A percentile compares a stretch with the other conserved stretches of the same genome.
Evolutionary conservation across 768 basidiomycete species (phyloP).

Genomic region (Gloeostereum incarnatum): DNA sequence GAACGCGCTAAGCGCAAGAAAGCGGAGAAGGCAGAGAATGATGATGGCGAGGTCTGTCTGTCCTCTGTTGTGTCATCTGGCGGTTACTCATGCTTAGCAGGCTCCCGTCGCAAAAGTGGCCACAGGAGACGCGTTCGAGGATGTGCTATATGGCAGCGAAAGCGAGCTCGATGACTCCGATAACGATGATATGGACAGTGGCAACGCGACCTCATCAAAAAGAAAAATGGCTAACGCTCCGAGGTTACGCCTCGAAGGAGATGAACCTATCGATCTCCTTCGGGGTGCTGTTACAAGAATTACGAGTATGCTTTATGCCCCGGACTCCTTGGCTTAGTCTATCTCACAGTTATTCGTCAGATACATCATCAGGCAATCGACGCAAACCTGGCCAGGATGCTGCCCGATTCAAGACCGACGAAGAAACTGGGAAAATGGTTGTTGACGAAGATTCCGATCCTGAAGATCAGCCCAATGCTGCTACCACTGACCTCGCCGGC

Average conservation of each 20-base stretch:
- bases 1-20: constrained; percentile 89
- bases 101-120: constrained; percentile 35
- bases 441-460: constrained; percentile 51
- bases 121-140: constrained; percentile 89
- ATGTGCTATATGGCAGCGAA: constrained; percentile 94
- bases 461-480: constrained; percentile 29
- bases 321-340: neutral
- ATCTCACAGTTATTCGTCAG: constrained; percentile 17
- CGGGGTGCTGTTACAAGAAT: constrained; percentile 67
- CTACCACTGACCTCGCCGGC: constrained; percentile 50
- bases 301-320: constrained; percentile 42
- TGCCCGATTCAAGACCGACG: constrained; percentile 78
- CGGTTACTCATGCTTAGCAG: constrained; percentile 18
- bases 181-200: constrained; percentile 34
- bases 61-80: constrained; percentile 3
- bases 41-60: constrained; percentile 26
- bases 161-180: constrained; percentile 77
- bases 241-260: constrained; percentile 77
- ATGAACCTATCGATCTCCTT: constrained; percentile 92
- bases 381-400: constrained; percentile 85
- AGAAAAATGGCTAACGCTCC: constrained; percentile 30
- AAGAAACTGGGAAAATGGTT: constrained; percentile 72
- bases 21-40: constrained; percentile 47
- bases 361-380: constrained; percentile 35
- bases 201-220: constrained; percentile 19